Evolutionary conservation across 805 yeast species (phyloP), one percentile per base, ranked within the genome.

Genomic region (Saccharomycopsis synnaedendra): DNA sequence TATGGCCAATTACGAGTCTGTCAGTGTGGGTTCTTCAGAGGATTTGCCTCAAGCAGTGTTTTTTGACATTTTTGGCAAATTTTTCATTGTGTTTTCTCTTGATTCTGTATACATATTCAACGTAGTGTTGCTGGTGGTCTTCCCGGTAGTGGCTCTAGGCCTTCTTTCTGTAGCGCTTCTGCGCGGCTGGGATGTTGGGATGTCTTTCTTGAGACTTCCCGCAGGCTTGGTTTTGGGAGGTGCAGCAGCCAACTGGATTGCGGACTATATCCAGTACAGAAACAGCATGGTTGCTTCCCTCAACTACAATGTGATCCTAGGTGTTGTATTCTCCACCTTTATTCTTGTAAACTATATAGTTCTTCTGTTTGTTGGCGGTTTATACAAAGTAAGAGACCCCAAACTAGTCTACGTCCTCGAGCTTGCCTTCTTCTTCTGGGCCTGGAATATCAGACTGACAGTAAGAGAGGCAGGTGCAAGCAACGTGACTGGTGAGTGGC

Each of bases 31-130:
- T 19, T 19, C 19, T 19, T 19, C 19, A 2, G 19, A 19, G 19
- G 36, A 34, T 34, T 8, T 34, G 36, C 36, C 8, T 9, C 36
- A 34, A 34, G 85, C 93, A 0, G 74, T 80, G 1, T 88, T 67
- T 60, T 75, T 82, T 54, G 88, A 85, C 57, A 57, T 85, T 32
- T 58, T 78, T 11, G 87, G 87, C 34, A 54, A 57, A n/a, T 69
- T 64, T 50, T 78, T 83, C 56, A 64, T 80, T 45, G 63, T 67
- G n/a, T 47, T 75, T 28, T 76, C 88, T 5, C 62, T 78, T 5
- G 67, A 73, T 11, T 59, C 60, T 4, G 57, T 85, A 28, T 70
- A 75, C 42, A 58, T 67, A n/a, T 50, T 73, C 46, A 82, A 84
- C 59, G 64, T 82, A 41, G 58, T 71, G 1, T 55, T 80, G 5